Percentiles rank a stretch among this genome's conserved stretches.
phyloP scores from a whole-genome alignment of 805 yeast species.

The Crinitomyces ghanaensis region DNA sequence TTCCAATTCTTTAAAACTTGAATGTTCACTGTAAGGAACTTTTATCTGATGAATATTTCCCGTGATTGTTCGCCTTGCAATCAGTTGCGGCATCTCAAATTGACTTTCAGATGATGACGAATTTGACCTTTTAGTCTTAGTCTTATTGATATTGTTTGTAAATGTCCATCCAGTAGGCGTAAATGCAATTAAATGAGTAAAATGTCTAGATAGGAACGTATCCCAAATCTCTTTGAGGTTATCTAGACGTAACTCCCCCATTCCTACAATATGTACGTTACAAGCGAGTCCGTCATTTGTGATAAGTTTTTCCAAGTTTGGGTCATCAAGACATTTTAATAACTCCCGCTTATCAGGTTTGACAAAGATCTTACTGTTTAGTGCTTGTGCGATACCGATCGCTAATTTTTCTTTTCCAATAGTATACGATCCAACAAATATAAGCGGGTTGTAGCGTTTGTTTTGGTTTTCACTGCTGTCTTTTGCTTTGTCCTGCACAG shows the following conservation, averaged over 20 bases:
- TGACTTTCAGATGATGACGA: background rate
- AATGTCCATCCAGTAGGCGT: conserved; percentile 91
- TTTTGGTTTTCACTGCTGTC: conserved; percentile 4
- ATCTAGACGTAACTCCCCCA: conserved; percentile 38
- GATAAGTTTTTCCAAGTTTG: conserved; percentile 29
- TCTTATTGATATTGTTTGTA: conserved; percentile 4
- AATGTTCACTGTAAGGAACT: conserved; percentile 90
- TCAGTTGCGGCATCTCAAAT: conserved; percentile 10
- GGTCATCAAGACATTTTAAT: conserved; percentile 35
- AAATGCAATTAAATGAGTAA: conserved; percentile 56
- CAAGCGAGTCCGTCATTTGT: conserved; percentile 36
- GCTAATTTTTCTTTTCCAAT: conserved; percentile 91
- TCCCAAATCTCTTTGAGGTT: conserved; percentile 39
- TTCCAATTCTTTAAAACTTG: conserved; percentile 72
- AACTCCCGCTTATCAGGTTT: conserved; percentile 37
- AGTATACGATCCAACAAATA: conserved; percentile 76
- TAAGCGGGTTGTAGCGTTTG: conserved; percentile 31
- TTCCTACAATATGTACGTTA: conserved; percentile 62
- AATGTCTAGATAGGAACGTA: conserved; percentile 34
- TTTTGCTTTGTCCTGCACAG: conserved; percentile 11
- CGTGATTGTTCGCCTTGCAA: conserved; percentile 17
- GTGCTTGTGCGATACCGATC: conserved; percentile 29
- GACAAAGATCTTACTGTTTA: conserved; percentile 31
- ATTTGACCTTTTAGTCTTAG: background rate
- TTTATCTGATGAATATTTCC: conserved; percentile 38